phyloP scores from a whole-genome alignment of 148 eudicot genomes.

The Linanthus parryae region DNA sequence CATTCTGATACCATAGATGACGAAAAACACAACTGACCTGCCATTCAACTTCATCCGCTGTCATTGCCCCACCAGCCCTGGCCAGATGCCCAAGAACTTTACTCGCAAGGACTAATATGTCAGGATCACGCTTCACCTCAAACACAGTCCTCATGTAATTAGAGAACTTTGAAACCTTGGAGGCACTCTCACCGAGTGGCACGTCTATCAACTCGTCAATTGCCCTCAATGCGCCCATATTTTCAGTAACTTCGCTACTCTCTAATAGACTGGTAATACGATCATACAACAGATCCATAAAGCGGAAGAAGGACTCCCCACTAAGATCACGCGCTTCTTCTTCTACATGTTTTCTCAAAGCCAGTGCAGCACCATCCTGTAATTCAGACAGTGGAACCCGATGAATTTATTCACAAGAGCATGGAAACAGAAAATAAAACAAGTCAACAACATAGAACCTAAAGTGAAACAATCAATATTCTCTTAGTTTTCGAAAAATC shows the following conservation, averaged over 20 bases:
- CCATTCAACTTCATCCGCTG: constrained; percentile 95
- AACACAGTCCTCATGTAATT: constrained; percentile 74
- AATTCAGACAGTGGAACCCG: no score
- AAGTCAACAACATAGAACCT: no score
- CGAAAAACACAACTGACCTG: constrained; percentile 39
- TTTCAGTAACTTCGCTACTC: constrained; percentile 76
- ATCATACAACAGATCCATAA: constrained; percentile 93
- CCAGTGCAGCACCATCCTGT: constrained; percentile 91
- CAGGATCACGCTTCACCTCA: constrained; percentile 82
- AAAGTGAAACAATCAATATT: no score
- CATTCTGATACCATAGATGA: constrained; percentile 6
- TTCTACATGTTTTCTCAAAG: constrained; percentile 75
- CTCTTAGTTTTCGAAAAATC: no score
- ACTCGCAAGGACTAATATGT: constrained; percentile 75
- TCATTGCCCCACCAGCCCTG: constrained; percentile 93
- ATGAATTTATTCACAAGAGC: no score
- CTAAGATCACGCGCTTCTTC: constrained; percentile 84
- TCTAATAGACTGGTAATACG: constrained; percentile 66
- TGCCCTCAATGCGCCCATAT: constrained; percentile 93
- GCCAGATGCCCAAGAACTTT: constrained; percentile 94
- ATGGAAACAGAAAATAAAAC: no score
- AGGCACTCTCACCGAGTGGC: constrained; percentile 80
- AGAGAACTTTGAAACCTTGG: constrained; percentile 82
- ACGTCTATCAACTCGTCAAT: constrained; percentile 88
- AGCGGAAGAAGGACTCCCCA: constrained; percentile 86